These are phyloP conservation scores for Xerocomus nothofagi DNA, from an alignment of 1,284 basidiomycete species.

Conservation along the genomic window DNA sequence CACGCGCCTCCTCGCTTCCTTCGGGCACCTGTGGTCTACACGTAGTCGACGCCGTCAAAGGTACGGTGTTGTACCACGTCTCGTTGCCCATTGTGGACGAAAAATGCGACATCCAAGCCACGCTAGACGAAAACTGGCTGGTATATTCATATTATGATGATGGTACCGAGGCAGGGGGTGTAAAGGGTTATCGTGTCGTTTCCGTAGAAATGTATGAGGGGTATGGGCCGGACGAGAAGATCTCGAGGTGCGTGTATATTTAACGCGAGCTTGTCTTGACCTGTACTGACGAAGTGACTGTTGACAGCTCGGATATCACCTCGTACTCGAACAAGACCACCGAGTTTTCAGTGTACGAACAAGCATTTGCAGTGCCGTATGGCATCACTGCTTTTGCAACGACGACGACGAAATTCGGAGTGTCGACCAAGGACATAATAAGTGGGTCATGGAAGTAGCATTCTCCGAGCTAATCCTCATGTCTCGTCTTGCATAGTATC, in stretches of 20 bases:
- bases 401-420: conserved; percentile 86
- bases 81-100: conserved; percentile 47
- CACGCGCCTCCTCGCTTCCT: conserved; percentile 1
- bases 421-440: conserved; percentile 84
- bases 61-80: conserved; percentile 70
- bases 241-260: conserved; percentile 53
- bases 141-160: conserved; percentile 82
- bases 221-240: conserved; percentile 59
- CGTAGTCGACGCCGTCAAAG: conserved; percentile 78
- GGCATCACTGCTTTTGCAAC: conserved; percentile 69
- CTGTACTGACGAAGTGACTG: conserved; percentile 1
- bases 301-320: conserved; percentile 66
- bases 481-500: conserved; percentile 55
- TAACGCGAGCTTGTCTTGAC: neutral
- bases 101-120: conserved; percentile 64
- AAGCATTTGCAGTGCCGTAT: conserved; percentile 72
- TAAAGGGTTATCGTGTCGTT: conserved; percentile 70
- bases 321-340: conserved; percentile 59
- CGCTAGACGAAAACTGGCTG: conserved; percentile 90
- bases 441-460: conserved; percentile 46
- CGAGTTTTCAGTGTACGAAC: conserved; percentile 60
- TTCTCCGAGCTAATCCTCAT: neutral
- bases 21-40: conserved; percentile 58
- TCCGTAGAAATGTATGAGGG: conserved; percentile 90
- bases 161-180: conserved; percentile 48